A percentile compares a stretch with the other conserved stretches of the same genome.
phyloP scores from a whole-genome alignment of 768 basidiomycete species.

The Pholiota conissans region DNA sequence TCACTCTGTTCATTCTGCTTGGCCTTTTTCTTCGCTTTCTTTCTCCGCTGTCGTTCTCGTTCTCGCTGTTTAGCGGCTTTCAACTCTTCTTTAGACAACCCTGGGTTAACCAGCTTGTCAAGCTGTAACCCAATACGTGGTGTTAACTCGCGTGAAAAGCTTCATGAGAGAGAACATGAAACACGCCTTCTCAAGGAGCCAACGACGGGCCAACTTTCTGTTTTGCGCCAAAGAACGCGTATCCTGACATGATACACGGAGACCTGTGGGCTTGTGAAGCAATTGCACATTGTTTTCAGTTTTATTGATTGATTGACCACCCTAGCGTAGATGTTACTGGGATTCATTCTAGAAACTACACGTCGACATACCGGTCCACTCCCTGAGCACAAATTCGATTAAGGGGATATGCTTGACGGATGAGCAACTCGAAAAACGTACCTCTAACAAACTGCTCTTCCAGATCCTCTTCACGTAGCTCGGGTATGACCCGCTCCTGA shows the following conservation, averaged over 20 bases:
- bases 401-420: not conserved
- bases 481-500: conserved; percentile 60
- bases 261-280: conserved; percentile 84
- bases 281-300: conserved; percentile 90
- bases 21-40: conserved; percentile 77
- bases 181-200: conserved; percentile 76
- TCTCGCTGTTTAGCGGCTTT: conserved; percentile 72
- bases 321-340: conserved; percentile 40
- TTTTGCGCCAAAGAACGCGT: conserved; percentile 84
- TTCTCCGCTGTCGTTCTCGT: conserved; percentile 70
- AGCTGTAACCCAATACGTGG: conserved; percentile 43
- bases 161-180: conserved; percentile 18
- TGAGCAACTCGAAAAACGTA: conserved; percentile 28
- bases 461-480: conserved; percentile 77
- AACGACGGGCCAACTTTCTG: conserved; percentile 70
- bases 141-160: conserved; percentile 16
- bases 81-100: conserved; percentile 70
- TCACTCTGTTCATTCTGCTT: conserved; percentile 24
- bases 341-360: conserved; percentile 18
- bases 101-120: conserved; percentile 72
- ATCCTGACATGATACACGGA: conserved; percentile 86
- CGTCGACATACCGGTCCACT: conserved; percentile 67
- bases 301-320: conserved; percentile 98
- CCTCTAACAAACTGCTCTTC: conserved; percentile 88
- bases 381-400: conserved; percentile 41